phyloP scores from a whole-genome alignment of 2,329 filamentous ascomycete genomes.

The Apiospora arundinis region DNA sequence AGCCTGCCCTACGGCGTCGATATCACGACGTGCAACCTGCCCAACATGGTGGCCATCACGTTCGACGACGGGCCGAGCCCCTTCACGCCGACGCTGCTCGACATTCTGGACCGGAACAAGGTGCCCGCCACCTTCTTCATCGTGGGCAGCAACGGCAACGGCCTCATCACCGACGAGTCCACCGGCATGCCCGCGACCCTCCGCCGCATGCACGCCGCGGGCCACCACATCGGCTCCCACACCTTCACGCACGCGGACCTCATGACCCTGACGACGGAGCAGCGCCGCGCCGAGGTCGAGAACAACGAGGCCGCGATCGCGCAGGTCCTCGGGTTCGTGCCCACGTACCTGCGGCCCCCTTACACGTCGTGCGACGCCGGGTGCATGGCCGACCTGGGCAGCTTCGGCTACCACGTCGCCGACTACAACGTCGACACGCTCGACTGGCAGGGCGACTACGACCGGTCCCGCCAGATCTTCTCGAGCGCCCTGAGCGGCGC shows the following conservation, averaged over 20 bases:
- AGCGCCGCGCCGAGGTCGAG: slow-evolving; percentile 48
- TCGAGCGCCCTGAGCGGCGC: slow-evolving; percentile 2
- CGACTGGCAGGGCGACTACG: slow-evolving; percentile 32
- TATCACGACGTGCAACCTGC: slow-evolving; percentile 25
- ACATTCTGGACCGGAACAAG: slow-evolving; percentile 27
- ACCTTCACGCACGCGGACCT: slow-evolving; percentile 54
- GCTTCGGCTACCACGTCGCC: slow-evolving; percentile 23
- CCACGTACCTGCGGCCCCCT: slow-evolving; percentile 45
- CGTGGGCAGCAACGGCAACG: slow-evolving; percentile 50
- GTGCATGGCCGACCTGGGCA: slow-evolving; percentile 20
- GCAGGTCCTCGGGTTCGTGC: slow-evolving; percentile 50
- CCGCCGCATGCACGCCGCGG: slow-evolving; percentile 49
- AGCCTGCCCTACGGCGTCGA: slow-evolving; percentile 24
- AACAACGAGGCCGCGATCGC: slow-evolving; percentile 53
- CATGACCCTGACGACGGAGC: slow-evolving; percentile 40
- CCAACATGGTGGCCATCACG: slow-evolving; percentile 32
- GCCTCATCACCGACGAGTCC: slow-evolving; percentile 33
- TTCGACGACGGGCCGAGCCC: slow-evolving; percentile 36
- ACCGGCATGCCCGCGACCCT: slow-evolving; percentile 45
- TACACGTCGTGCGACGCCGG: slow-evolving; percentile 22
- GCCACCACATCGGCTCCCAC: slow-evolving; percentile 57
- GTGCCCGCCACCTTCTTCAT: slow-evolving; percentile 35
- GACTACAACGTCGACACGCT: slow-evolving; percentile 25
- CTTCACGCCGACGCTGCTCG: slow-evolving; percentile 30
- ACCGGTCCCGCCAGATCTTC: slow-evolving; percentile 21